Evolutionary conservation across 1,139 yeast genomes (phyloP), one percentile per base, ranked within the genome.

Genomic region (Pichia sp.): DNA sequence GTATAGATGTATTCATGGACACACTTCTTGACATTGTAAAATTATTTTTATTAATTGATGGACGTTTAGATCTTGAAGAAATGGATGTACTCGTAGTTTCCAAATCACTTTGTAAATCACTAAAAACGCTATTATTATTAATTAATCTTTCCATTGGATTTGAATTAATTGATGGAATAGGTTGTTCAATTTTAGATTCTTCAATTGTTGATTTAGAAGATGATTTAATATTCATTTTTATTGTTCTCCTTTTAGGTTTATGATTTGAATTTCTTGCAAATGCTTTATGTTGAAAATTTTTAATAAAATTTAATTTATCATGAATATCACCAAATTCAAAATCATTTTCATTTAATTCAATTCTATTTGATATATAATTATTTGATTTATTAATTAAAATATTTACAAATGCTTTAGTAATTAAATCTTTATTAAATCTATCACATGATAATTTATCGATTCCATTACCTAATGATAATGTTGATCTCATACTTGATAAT

Each of bases 401-500:
- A 41, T 59, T 59, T 25, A 60, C 55, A 40, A 58, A 59, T 6
- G 60, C 60, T 47, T 62, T 63, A 12, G 64, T 62, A n/a, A 62
- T 55, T 6, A 62, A 43, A 41, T 60, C 60, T 23, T 52, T 54
- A 41, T 62, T 62, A 52, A 59, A 54, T 31, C 61, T 49, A 43
- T 61, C 64, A 37, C 63, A 60, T n/a, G 62, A 56, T 20, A 60
- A 46, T 33, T 51, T 52, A 35, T 57, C 59, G 23, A 46, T 40
- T 12, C 47, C 50, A 33, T 50, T 51, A 43, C 78, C 75, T 42
- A 87, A 63, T 22, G 83, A 77, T 50, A 90, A 69, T 0, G 97
- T 86, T 53, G 86, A 90, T 54, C 96, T 76, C 4, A 92, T 80
- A 28, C 83, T 79, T 47, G 80, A 77, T 49, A 90, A 67, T n/a